Base-by-base conservation (phyloP, 225 moss, liverwort and hornwort species). In the Polytrichum formosum region DNA sequence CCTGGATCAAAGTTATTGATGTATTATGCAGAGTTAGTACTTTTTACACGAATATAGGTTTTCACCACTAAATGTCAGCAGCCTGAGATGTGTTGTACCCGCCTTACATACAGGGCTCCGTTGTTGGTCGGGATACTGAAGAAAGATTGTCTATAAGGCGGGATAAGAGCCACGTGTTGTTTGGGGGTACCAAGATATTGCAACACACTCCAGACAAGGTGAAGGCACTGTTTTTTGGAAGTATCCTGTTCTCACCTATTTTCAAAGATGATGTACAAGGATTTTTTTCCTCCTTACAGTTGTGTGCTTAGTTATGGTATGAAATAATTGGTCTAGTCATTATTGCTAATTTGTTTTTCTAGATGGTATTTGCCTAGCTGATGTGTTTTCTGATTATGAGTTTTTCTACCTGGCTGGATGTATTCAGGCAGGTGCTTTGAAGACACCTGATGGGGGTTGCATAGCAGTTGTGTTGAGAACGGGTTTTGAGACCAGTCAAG, bases 401-500 rank as follows among this genome's bases (percentile, higher is more conserved):
- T 54, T 18, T 31, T 53, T 63, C 18, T 18, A 35, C 10, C 58
- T 79, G 70, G 75, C 20, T 73, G 64, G 53, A 79, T 82, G 75
- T 56, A 6, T 86, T 79, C 81, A 94, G 92, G 72, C 76, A 66
- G 76, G 82, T 74, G 26, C 76, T 63, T 61, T 94, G 71, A 92
- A 86, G 86, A 81, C 94, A 62, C 94, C 97, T 66, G 97, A 98
- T 86, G 97, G 97, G 60, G 97, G 97, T 73, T 98, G 97, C 82
- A 33, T 98, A 76, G 97, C 97, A 53, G 91, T 98, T 67, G 91
- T 98, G 20, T 76, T 98, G 81, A 89, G 97, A 70, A 94, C 94
- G 35, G 94, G 97, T 66, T 98, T 98, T 87, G 97, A 90, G 72
- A 98, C 97, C 63, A 98, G 97, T 75, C 97, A 98, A 84, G 97